Base-by-base conservation (phyloP, 2,329 filamentous ascomycete genomes). In the Ophiostoma quercus region DNA sequence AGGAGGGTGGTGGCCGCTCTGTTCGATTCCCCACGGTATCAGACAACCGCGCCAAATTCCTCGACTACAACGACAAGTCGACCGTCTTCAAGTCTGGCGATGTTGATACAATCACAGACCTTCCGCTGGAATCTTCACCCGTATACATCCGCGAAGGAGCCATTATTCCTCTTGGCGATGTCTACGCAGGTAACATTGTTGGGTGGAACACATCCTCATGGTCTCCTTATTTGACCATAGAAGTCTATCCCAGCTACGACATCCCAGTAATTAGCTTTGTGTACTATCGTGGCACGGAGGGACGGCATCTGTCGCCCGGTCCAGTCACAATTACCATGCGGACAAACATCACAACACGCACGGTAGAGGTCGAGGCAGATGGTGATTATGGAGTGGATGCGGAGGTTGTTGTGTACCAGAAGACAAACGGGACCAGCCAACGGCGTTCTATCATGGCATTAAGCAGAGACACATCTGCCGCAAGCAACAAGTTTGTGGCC, bases 41-140 rank as follows among this genome's bases (percentile, higher is more conserved):
- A n/a, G 67, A 57, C 39, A 72, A 72, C 2, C 39, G 60, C n/a
- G 71, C 72, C 1, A 73, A 72, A 16, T 79, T 79, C 57, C 71
- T 79, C 4, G 75, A 79, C 62, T 79, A 79, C 71, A 74, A 75
- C 68, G 74, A 76, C 74, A 78, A 77, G 71, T 75, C 74, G 2
- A 65, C 68, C 25, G 72, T 75, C 9, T 74, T 73, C 47, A 67
- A 62, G 29, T 68, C 71, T 12, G 74, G 74, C 6, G 74, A 74
- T 8, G 43, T 47, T 12, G 8, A 57, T 22, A 57, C 22, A 7
- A 57, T 57, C 22, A 25, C 22, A 11, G 16, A 57, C 22, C 51
- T 57, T 25, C 51, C 51, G 11, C 51, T 57, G 3, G 51, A 57
- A 25, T 11, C 8, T 5, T 19, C 51, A 8, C 51, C 51, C 11